Base-by-base conservation (phyloP, 805 yeast species). In the Candida succiphila region DNA sequence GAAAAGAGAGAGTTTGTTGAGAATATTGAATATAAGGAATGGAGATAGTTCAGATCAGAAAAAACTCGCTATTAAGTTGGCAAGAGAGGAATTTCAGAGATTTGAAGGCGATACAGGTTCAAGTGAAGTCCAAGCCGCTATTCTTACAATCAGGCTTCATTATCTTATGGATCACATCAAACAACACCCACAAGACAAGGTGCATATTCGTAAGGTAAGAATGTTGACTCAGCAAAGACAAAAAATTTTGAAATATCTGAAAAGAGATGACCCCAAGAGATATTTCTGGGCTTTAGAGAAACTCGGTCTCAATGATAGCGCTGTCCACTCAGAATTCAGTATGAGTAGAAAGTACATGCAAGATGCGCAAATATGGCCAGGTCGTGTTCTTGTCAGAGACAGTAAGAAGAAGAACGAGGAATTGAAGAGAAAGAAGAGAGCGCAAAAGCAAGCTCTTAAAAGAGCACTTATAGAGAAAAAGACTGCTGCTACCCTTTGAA, bases 91-190 rank as follows among this genome's bases (percentile, higher is more conserved):
- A 60, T 88, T 89, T 56, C 77, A 75, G 45, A 69, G 95, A 48
- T 67, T 70, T 42, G 86, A 78, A 30, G 95, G 95, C 34, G 97
- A 92, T 54, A 84, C 96, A 1, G 96, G 95, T 3, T 84, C 95
- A 2, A 76, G 94, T 34, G 97, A 89, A 60, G 96, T 88, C 18
- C 96, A 88, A 58, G 96, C 97, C 2, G 97, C 96, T 3, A 70
- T 84, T 19, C 61, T 79, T 61, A 86, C 97, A 0, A 78, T 85
- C 31, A 73, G 74, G 48, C 85, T 92, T 45, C 83, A 80, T 44
- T 77, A 73, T 42, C 64, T 84, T 40, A 84, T 84, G 63, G 69
- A 73, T 29, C 96, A 88, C 51, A 69, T 82, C 36, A 67, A 70
- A 45, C 66, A 72, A 32, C 66, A 77, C 51, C 78, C 75, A 43